A percentile compares a stretch with the other conserved stretches of the same genome.
These are phyloP conservation scores for Microstroma glucosiphilum DNA, from an alignment of 1,284 basidiomycete genomes.

Conservation along the genomic window DNA sequence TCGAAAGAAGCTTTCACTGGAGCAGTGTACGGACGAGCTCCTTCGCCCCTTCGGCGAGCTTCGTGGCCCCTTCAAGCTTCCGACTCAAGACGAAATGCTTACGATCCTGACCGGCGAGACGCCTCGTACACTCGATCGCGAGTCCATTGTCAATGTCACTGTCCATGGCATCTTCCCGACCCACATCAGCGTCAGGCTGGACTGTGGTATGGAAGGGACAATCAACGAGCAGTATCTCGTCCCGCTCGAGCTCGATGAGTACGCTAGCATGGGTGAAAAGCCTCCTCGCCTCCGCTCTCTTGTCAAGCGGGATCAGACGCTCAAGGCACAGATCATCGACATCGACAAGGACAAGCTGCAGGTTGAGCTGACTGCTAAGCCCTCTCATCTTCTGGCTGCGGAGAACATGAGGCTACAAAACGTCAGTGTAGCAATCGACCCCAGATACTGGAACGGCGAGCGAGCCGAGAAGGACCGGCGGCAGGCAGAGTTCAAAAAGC, in stretches of 20 bases:
- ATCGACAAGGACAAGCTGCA: slow-evolving; percentile 63
- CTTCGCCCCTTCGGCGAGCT: slow-evolving; percentile 75
- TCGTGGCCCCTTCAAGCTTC: slow-evolving; percentile 64
- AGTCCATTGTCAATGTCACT: slow-evolving; percentile 73
- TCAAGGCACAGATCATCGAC: slow-evolving; percentile 74
- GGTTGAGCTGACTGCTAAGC: slow-evolving; percentile 71
- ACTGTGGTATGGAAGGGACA: slow-evolving; percentile 67
- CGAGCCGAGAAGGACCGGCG: slow-evolving; percentile 68
- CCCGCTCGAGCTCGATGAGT: slow-evolving; percentile 21
- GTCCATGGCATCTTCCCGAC: slow-evolving; percentile 61
- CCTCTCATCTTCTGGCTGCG: slow-evolving; percentile 58
- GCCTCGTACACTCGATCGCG: slow-evolving; percentile 66
- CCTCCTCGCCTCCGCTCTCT: slow-evolving; percentile 27
- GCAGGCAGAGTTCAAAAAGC: slow-evolving; percentile 63
- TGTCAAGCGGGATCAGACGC: slow-evolving; percentile 61
- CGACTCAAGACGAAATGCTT: slow-evolving; percentile 72
- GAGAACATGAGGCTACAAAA: slow-evolving; percentile 57
- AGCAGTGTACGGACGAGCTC: slow-evolving; percentile 84
- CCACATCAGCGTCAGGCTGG: slow-evolving; percentile 65
- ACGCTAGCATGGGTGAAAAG: neutral
- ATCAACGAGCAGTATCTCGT: slow-evolving; percentile 41
- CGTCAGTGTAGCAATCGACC: slow-evolving; percentile 58
- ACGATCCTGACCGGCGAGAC: slow-evolving; percentile 96
- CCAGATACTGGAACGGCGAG: slow-evolving; percentile 63
- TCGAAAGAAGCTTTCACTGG: slow-evolving; percentile 68